Conservation (phyloP, 1,139 yeast genomes). For the Scheffersomyces segobiensis region DNA sequence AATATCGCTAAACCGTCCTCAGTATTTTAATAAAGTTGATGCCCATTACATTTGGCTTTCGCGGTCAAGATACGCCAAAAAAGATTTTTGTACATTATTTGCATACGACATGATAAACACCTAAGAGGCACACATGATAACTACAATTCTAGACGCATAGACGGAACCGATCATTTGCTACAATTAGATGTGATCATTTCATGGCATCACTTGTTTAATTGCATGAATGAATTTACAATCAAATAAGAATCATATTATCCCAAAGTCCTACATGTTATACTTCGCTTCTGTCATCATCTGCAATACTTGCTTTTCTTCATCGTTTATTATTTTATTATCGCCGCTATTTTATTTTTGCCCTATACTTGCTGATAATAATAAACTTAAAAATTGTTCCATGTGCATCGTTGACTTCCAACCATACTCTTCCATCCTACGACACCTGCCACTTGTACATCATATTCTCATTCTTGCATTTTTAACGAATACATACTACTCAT, state of each 20-base stretch:
- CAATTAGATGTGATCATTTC: background rate
- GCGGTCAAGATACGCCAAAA: background rate
- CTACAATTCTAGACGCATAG: background rate
- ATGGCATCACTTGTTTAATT: background rate
- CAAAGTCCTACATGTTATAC: background rate
- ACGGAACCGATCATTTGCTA: background rate
- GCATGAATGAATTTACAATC: background rate
- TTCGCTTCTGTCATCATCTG: background rate
- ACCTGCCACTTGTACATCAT: background rate
- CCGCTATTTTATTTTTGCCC: background rate
- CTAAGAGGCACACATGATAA: background rate
- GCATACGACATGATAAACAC: background rate
- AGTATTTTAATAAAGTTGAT: background rate
- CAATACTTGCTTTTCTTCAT: background rate
- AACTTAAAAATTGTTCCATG: background rate
- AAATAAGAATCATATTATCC: too few species aligned
- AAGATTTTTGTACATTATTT: background rate
- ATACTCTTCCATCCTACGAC: background rate
- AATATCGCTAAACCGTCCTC: slow-evolving; percentile 9
- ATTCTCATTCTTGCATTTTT: background rate
- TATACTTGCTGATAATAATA: background rate
- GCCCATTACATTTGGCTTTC: background rate
- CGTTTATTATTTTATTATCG: background rate
- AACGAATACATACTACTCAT: background rate
- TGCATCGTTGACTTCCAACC: background rate